Evolutionary conservation across 164 flowering plant species (phyloP), one percentile per base, ranked within the genome.

Genomic region (Malania oleifera): DNA sequence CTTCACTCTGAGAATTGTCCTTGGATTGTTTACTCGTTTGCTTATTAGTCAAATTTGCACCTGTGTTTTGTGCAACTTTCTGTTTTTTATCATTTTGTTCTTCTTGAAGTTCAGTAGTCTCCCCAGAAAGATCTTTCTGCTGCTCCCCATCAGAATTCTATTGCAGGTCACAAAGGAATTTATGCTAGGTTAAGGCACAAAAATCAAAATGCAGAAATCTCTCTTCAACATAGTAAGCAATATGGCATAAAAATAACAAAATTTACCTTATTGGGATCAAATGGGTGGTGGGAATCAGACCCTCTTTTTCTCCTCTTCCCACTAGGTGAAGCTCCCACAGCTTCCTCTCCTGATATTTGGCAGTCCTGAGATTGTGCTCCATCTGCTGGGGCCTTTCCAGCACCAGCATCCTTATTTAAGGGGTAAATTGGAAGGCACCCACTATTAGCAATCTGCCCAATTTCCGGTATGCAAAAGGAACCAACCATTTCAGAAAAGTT

Each of bases 241-340:
- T 13, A 22, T 31, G 11, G 54, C 6, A 18, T 37, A 29, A 43
- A 50, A 13, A 28, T 27, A 56, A 34, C 39, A 20, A 23, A 35
- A 24, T 35, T 52, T 72, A 88, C 89, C 91, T 77, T 79, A 24
- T 44, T 59, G 40, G 75, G 35, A 61, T 71, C 56, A 22, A 67
- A 57, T 34, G 72, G 74, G 60, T 81, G 65, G 52, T 49, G 68
- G 27, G 73, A 45, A 24, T 77, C 87, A 24, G 76, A n/a, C 20
- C 38, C 75, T 60, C 80, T 76, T 66, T 80, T 85, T 69, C 89
- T 83, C 67, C 78, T 82, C 71, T 75, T 91, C 23, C 68, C 84
- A 63, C 50, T 51, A 17, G 83, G 77, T 15, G 82, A 77, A 56
- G 73, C 58, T 34, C 69, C 74, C 2, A 52, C 22, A 24, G 20